Base-by-base conservation (phyloP, 176 grass and related monocot species). In the Lolium perenne region DNA sequence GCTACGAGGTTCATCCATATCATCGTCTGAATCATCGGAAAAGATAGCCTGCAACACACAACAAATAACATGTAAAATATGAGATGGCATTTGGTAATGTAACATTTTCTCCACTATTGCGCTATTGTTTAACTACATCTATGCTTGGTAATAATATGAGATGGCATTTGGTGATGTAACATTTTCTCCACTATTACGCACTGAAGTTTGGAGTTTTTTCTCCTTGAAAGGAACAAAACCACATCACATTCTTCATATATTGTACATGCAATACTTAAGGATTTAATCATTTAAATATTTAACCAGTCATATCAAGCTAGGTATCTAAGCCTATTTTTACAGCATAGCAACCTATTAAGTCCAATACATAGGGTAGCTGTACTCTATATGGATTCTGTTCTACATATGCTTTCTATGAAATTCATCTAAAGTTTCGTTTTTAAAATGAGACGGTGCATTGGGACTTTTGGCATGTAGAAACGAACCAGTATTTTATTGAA, bases 11-110 rank as follows among this genome's bases (percentile, higher is more conserved):
- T 74, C 79, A 29, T 77, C 81, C 41, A 6, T 80, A 87, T 98
- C 96, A 80, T 92, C 88, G 14, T 94, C 96, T n/a, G 93, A 98
- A 72, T 95, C 96, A 79, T 98, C 93, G 85, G 96, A 98, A 88
- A 98, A 98, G 84, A 98, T 98, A 63, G 92, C 93, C 96, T 95
- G 91, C 70, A 89, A 48, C 26, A 49, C 63, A 61, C 14, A 80
- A 83, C 41, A 77, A 76, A 61, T 43, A 49, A 12, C 49, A 68
- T 53, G 56, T 83, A 65, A 91, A 22, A 38, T 40, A 38, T 68
- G 64, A 67, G 38, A 71, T 71, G 68, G 18, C 40, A 72, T 22
- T 63, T 11, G n/a, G 23, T 63, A 12, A 63, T 63, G 60, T 29
- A 63, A 26, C 23, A 63, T 63, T 26, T 63, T 72, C 69, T 47